Evolutionary conservation across 345 rosid genomes (phyloP).

Genomic region (Bruguiera parviflora): DNA sequence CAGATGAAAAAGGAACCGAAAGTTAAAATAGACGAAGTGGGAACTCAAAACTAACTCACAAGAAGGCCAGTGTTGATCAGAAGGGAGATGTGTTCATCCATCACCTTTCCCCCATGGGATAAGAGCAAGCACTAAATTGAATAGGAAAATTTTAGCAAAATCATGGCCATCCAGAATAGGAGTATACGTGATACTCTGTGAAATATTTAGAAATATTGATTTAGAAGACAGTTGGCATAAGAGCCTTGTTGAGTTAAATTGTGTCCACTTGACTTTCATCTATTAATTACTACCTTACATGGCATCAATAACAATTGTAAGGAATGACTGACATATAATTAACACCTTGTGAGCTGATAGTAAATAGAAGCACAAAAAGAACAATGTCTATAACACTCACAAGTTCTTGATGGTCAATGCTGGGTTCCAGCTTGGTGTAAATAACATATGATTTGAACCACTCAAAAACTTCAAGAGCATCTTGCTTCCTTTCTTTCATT

Average conservation of each 20-base stretch:
- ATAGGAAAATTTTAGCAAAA: background rate
- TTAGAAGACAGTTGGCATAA: background rate
- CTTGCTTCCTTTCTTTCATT: slow-evolving; percentile 63
- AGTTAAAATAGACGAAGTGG: background rate
- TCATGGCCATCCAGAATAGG: no score
- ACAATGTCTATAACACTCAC: slow-evolving; percentile 44
- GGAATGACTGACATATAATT: no score
- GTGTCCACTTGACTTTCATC: no score
- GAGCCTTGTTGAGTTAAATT: no score
- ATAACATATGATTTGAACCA: slow-evolving; percentile 80
- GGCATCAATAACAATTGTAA: no score
- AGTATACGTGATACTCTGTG: background rate
- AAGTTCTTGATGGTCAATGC: slow-evolving; percentile 68
- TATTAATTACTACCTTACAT: no score
- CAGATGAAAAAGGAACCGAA: background rate
- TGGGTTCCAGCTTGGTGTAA: slow-evolving; percentile 65
- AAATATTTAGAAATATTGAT: background rate
- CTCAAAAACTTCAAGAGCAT: slow-evolving; percentile 51
- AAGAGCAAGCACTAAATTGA: slow-evolving; percentile 58
- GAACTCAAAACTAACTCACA: slow-evolving; percentile 46
- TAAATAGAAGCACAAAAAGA: background rate
- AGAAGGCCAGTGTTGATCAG: slow-evolving; percentile 80
- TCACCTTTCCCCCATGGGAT: slow-evolving; percentile 71
- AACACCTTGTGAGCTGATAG: background rate
- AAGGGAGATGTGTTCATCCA: slow-evolving; percentile 67